These are phyloP conservation scores for Magnusiomyces sp. DNA, from an alignment of 1,139 yeast genomes.

Conservation along the genomic window DNA sequence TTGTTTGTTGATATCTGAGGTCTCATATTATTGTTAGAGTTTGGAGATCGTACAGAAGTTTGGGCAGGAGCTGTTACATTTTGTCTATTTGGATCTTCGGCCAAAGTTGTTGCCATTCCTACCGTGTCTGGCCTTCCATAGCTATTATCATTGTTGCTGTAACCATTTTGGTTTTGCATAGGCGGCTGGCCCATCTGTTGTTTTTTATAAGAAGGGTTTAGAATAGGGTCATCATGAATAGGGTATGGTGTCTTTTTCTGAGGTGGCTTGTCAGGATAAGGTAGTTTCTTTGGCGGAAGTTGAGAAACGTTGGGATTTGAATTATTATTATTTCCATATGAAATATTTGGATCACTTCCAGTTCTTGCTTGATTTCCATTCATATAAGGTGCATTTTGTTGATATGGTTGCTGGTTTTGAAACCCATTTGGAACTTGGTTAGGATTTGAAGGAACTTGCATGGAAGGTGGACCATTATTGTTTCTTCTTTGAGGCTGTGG, in stretches of 20 bases:
- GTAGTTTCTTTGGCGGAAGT: conserved; percentile 3
- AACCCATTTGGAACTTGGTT: no score
- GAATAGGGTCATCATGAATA: conserved; percentile 8
- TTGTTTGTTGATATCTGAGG: conserved; percentile 23
- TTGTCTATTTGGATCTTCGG: conserved; percentile 19
- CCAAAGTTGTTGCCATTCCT: no score
- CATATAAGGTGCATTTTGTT: no score
- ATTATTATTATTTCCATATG: no score
- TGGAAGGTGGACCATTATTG: conserved; percentile 12
- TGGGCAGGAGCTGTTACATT: conserved; percentile 5
- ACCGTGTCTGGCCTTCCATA: no score
- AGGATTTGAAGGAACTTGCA: conserved; percentile 8
- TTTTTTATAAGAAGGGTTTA: no score
- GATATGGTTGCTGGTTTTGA: no score
- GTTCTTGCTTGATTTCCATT: no score
- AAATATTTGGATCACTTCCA: no score
- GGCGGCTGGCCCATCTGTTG: no score
- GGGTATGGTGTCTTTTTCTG: conserved; percentile 14
- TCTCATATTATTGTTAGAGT: conserved; percentile 7
- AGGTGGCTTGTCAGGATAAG: background rate
- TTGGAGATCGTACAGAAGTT: conserved; percentile 7
- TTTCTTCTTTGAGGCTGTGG: background rate
- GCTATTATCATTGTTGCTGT: no score
- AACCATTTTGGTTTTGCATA: no score
- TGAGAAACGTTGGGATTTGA: background rate